These are phyloP conservation scores for Daldinia concentrica DNA, from an alignment of 495 filamentous ascomycete species.

Conservation along the genomic window DNA sequence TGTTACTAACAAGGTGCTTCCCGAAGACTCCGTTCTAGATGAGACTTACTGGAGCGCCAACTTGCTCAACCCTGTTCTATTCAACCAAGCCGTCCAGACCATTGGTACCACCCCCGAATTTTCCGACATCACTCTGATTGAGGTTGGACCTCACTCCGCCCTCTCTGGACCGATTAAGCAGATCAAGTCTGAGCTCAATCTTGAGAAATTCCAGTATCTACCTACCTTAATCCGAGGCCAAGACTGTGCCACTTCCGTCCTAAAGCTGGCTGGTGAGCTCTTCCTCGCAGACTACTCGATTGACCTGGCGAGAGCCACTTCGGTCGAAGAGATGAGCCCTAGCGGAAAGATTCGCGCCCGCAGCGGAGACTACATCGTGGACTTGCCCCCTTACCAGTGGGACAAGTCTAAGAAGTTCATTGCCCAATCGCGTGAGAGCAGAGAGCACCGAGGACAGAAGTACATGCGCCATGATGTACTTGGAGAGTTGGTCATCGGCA, in stretches of 20 bases:
- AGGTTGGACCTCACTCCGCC: slow-evolving; percentile 66
- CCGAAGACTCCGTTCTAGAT: slow-evolving; percentile 29
- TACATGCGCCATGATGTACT: slow-evolving; percentile 55
- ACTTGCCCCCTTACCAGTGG: slow-evolving; percentile 60
- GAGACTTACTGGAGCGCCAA: slow-evolving; percentile 59
- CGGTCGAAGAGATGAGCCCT: slow-evolving; percentile 9
- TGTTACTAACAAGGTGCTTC: slow-evolving; percentile 35
- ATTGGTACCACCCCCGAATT: slow-evolving; percentile 14
- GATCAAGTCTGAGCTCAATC: slow-evolving; percentile 39
- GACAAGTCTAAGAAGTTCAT: slow-evolving; percentile 50
- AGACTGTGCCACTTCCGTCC: slow-evolving; percentile 44
- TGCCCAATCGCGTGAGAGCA: slow-evolving; percentile 52
- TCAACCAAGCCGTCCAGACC: slow-evolving; percentile 49
- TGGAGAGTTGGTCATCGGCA: slow-evolving; percentile 46
- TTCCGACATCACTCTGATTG: slow-evolving; percentile 48
- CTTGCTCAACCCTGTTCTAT: slow-evolving; percentile 57
- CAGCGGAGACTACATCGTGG: slow-evolving; percentile 40
- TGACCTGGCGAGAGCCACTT: slow-evolving; percentile 11
- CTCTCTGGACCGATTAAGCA: slow-evolving; percentile 58
- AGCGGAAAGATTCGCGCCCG: slow-evolving; percentile 11
- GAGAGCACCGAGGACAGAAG: slow-evolving; percentile 48
- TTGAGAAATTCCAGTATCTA: slow-evolving; percentile 47
- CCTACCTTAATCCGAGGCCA: slow-evolving; percentile 47
- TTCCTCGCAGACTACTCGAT: slow-evolving; percentile 40
- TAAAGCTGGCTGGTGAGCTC: slow-evolving; percentile 51